Conservation (phyloP, 352 stramenopile genomes). For the Phytophthora fragariae region DNA sequence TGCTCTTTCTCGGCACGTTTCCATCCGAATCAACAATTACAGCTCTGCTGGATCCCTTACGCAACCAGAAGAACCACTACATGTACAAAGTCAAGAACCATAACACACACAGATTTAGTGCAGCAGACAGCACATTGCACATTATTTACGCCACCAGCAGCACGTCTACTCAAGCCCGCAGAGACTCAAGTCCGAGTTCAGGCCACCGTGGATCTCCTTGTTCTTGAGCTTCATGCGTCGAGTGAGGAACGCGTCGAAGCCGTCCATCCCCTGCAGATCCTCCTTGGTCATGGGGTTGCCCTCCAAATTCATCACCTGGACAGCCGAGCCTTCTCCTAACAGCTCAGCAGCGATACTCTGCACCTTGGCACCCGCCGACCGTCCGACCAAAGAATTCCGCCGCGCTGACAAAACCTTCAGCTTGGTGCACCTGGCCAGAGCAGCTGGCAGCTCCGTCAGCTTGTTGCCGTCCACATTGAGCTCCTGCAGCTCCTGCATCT, state of each 20-base stretch:
- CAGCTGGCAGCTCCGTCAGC: constrained; percentile 50
- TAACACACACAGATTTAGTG: constrained; percentile 12
- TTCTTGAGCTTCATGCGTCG: constrained; percentile 86
- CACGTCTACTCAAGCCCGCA: constrained; percentile 73
- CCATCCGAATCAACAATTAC: constrained; percentile 36
- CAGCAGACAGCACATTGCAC: constrained; percentile 12
- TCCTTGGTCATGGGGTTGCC: constrained; percentile 83
- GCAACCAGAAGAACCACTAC: constrained; percentile 12
- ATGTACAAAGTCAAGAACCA: constrained; percentile 14
- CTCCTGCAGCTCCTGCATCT: constrained; percentile 66
- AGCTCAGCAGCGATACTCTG: constrained; percentile 70
- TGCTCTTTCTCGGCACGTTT: constrained; percentile 20
- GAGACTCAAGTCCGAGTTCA: constrained; percentile 82
- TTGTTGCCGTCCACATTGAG: constrained; percentile 74
- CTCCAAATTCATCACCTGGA: constrained; percentile 88
- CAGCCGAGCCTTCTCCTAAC: constrained; percentile 53
- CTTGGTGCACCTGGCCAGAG: constrained; percentile 65
- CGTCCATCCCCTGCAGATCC: constrained; percentile 80
- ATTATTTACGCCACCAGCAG: constrained; percentile 14
- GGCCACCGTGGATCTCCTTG: constrained; percentile 86
- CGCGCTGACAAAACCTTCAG: constrained; percentile 80
- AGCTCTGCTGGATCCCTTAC: neutral
- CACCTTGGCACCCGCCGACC: constrained; percentile 11
- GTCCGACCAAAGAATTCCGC: constrained; percentile 54
- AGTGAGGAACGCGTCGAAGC: constrained; percentile 75